Percentiles rank a stretch among this genome's conserved stretches.
These are phyloP conservation scores for Hibiscus trionum DNA, from an alignment of 345 rosid genomes.

Conservation along the genomic window DNA sequence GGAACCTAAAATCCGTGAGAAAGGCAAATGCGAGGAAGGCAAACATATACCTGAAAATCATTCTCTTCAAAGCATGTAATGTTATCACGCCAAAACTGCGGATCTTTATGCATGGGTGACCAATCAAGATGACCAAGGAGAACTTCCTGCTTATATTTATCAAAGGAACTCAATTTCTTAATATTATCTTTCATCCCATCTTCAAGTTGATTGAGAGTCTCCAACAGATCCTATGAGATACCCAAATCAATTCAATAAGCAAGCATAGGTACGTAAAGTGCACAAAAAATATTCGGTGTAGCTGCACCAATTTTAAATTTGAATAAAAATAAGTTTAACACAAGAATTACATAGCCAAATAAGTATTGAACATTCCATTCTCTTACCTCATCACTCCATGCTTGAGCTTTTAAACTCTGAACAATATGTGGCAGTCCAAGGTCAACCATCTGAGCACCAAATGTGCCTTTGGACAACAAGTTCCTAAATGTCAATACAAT, in stretches of 20 bases:
- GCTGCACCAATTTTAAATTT: not conserved
- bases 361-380: not conserved
- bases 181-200: slow-evolving; percentile 77
- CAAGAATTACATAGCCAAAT: not conserved
- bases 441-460: slow-evolving; percentile 96
- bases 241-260: slow-evolving; percentile 3
- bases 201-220: slow-evolving; percentile 75
- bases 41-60: slow-evolving; percentile 76
- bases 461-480: slow-evolving; percentile 73
- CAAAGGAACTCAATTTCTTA: slow-evolving; percentile 85
- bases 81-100: slow-evolving; percentile 88
- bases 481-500: slow-evolving; percentile 70
- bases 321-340: not conserved
- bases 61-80: slow-evolving; percentile 78
- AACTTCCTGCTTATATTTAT: slow-evolving; percentile 92
- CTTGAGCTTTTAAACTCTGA: slow-evolving; percentile 82
- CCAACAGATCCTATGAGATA: slow-evolving; percentile 67
- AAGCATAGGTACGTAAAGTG: not conserved
- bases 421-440: slow-evolving; percentile 87
- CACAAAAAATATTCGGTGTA: not conserved
- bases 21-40: not conserved
- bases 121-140: slow-evolving; percentile 95
- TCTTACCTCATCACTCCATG: slow-evolving; percentile 98
- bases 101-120: slow-evolving; percentile 98
- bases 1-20: not conserved